phyloP scores from a whole-genome alignment of 495 filamentous ascomycete genomes.

The Podospora fimiseda region DNA sequence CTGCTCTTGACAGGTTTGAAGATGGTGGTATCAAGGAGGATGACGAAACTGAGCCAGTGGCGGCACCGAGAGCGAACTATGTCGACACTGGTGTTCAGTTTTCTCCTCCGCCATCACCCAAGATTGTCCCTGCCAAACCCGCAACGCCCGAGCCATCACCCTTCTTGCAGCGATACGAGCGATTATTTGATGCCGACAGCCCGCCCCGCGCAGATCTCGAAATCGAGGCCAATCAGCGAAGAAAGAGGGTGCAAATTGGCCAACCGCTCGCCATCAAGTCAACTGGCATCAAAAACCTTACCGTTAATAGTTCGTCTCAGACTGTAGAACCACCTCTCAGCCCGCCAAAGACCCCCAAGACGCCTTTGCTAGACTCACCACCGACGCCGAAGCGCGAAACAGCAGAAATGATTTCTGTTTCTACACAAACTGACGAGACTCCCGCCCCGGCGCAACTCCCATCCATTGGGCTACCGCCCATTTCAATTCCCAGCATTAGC shows the following conservation, averaged over 20 bases:
- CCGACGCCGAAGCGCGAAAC: slow-evolving; percentile 22
- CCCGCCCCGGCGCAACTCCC: slow-evolving; percentile 24
- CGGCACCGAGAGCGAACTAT: slow-evolving; percentile 40
- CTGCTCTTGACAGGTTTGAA: slow-evolving; percentile 45
- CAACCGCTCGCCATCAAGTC: slow-evolving; percentile 37
- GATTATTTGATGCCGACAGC: slow-evolving; percentile 32
- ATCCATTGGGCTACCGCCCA: slow-evolving; percentile 28
- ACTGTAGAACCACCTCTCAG: slow-evolving; percentile 61
- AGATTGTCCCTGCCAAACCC: slow-evolving; percentile 35
- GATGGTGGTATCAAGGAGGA: slow-evolving; percentile 45
- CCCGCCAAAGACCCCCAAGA: slow-evolving; percentile 61
- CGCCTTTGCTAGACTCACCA: slow-evolving; percentile 32
- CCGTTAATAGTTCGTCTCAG: slow-evolving; percentile 69
- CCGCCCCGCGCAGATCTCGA: slow-evolving; percentile 45
- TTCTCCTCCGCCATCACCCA: slow-evolving; percentile 73
- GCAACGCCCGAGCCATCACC: slow-evolving; percentile 33
- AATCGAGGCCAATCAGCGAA: slow-evolving; percentile 64
- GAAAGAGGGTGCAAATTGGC: slow-evolving; percentile 52
- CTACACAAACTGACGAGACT: slow-evolving; percentile 65
- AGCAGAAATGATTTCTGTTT: slow-evolving; percentile 37
- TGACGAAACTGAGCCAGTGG: slow-evolving; percentile 28
- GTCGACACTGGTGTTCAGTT: slow-evolving; percentile 73
- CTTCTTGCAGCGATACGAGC: slow-evolving; percentile 27
- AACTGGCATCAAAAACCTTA: slow-evolving; percentile 31
- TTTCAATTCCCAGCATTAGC: slow-evolving; percentile 54